Conservation (phyloP, 2,329 filamentous ascomycete species). For the Epichloe uncinata region DNA sequence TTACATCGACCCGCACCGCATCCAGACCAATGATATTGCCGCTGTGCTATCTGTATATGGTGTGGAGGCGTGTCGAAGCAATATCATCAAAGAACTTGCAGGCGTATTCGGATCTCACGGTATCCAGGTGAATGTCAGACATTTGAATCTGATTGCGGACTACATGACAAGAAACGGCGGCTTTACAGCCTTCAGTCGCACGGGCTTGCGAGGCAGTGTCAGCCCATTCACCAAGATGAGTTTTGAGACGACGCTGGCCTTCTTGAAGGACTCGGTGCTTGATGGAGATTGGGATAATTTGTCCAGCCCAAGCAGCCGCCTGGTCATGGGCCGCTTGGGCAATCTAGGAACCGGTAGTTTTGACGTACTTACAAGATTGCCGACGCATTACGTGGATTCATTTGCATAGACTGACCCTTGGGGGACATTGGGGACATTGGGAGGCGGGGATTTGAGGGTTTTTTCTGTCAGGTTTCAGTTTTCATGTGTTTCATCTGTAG, state of each 20-base stretch:
- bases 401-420: too few species aligned
- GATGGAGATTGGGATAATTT: conserved; percentile 87
- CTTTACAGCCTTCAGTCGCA: conserved; percentile 86
- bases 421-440: too few species aligned
- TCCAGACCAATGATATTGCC: conserved; percentile 86
- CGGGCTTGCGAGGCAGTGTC: conserved; percentile 70
- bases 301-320: conserved; percentile 68
- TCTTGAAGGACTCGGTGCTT: conserved; percentile 82
- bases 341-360: conserved; percentile 84
- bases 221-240: conserved; percentile 98
- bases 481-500: too few species aligned
- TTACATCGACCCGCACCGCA: conserved; percentile 71
- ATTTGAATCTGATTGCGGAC: conserved; percentile 90
- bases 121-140: conserved; percentile 81
- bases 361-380: conserved; percentile 60
- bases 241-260: conserved; percentile 92
- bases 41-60: conserved; percentile 78
- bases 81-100: conserved; percentile 76
- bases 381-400: conserved; percentile 29
- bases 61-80: conserved; percentile 79
- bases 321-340: conserved; percentile 75
- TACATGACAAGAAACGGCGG: conserved; percentile 92
- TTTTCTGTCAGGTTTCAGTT: neutral
- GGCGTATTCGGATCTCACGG: conserved; percentile 82
- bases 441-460: neutral